A percentile compares a stretch with the other conserved stretches of the same genome.
Conservation (phyloP, 129 eudicot genomes). For the Ambrosia artemisiifolia region DNA sequence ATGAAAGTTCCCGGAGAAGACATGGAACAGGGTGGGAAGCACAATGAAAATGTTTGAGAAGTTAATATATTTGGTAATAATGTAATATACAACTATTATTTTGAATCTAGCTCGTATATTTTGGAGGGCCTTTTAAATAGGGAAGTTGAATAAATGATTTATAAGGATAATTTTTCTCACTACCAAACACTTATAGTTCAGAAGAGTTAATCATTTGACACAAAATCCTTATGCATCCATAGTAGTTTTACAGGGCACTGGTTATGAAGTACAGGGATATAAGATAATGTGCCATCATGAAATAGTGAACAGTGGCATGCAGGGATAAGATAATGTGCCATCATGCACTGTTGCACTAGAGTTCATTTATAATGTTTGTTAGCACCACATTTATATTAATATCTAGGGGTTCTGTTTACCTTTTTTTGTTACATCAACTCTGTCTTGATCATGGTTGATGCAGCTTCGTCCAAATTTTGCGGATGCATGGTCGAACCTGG, state of each 20-base stretch:
- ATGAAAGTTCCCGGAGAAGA: not conserved
- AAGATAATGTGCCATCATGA: not conserved
- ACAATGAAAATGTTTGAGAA: slow-evolving; percentile 1
- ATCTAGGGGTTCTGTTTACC: not conserved
- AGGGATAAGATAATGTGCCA: not conserved
- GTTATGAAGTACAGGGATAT: not conserved
- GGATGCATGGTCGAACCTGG: slow-evolving; percentile 99
- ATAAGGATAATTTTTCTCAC: not conserved
- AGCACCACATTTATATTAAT: not conserved
- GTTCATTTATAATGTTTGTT: not conserved
- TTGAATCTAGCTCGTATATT: not conserved
- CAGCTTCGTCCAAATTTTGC: slow-evolving; percentile 98
- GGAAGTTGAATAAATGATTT: slow-evolving; percentile 10
- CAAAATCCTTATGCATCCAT: not conserved
- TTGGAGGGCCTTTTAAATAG: not conserved
- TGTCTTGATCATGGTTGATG: slow-evolving; percentile 17
- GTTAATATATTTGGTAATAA: not conserved
- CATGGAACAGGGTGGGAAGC: not conserved
- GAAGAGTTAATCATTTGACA: not conserved
- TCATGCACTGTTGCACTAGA: slow-evolving; percentile 13
- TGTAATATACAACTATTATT: not conserved
- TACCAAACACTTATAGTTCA: slow-evolving; percentile 3
- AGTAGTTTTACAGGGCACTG: not conserved
- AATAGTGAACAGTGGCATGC: not conserved
- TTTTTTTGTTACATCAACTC: not conserved